A percentile compares a stretch with the other conserved stretches of the same genome.
These are phyloP conservation scores for Phoma sp. DNA, from an alignment of 2,329 filamentous ascomycete species.

Conservation along the genomic window DNA sequence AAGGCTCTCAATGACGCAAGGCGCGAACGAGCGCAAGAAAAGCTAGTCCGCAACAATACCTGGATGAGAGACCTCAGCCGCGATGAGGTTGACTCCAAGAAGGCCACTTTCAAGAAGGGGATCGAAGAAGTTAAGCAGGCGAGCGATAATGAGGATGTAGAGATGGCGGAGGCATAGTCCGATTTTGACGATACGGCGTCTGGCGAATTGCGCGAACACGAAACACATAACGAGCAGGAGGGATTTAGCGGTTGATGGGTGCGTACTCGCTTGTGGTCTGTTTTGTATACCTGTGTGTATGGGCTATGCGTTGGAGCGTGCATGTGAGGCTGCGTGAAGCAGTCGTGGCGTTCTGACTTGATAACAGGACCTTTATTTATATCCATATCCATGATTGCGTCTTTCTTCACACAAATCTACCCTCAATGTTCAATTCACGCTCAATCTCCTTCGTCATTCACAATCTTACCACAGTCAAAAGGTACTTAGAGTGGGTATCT, in stretches of 20 bases:
- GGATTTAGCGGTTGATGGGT: conserved; percentile 1
- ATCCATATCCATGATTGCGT: conserved; percentile 4
- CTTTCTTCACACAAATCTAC: neutral
- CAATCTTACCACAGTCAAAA: neutral
- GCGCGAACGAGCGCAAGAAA: conserved; percentile 51
- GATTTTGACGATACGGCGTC: conserved; percentile 1
- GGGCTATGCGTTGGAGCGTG: conserved; percentile 8
- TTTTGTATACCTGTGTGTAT: conserved; percentile 14
- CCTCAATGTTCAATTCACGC: too few relatives aligned
- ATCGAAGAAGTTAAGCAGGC: conserved; percentile 35
- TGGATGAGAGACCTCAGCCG: conserved; percentile 57
- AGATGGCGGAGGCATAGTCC: conserved; percentile 39
- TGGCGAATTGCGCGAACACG: conserved; percentile 2
- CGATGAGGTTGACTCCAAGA: conserved; percentile 56
- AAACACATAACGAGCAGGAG: conserved; percentile 7
- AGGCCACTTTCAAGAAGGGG: conserved; percentile 44
- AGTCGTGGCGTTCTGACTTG: conserved; percentile 12
- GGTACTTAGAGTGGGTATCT: neutral
- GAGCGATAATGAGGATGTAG: conserved; percentile 38
- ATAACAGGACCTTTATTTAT: neutral
- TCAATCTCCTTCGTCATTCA: neutral
- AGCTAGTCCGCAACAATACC: conserved; percentile 53
- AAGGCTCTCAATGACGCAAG: conserved; percentile 38
- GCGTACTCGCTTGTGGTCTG: neutral
- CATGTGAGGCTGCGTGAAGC: conserved; percentile 13